A percentile compares a stretch with the other conserved stretches of the same genome.
Conservation (phyloP, 2,329 filamentous ascomycete genomes). For the Aspergillus viridinutans region DNA sequence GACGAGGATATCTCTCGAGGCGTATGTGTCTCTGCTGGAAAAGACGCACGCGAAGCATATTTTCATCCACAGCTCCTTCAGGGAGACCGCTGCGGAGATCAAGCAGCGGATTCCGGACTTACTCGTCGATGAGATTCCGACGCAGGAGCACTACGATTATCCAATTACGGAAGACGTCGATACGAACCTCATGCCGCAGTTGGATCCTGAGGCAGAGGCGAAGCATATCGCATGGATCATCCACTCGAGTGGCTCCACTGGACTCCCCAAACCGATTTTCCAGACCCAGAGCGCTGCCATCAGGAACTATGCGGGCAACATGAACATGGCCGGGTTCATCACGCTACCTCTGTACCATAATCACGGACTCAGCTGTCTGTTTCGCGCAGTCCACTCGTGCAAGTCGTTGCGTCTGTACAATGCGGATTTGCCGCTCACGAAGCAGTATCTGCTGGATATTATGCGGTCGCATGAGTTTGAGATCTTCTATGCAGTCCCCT, state of each 20-base stretch:
- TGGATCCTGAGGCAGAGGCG: constrained; percentile 25
- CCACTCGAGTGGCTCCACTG: constrained; percentile 56
- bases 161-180: constrained; percentile 13
- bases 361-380: constrained; percentile 54
- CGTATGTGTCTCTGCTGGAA: constrained; percentile 47
- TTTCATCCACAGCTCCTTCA: constrained; percentile 25
- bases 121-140: constrained; percentile 26
- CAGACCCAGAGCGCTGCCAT: constrained; percentile 52
- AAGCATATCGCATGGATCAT: constrained; percentile 42
- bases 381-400: constrained; percentile 49
- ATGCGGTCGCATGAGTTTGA: constrained; percentile 45
- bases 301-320: constrained; percentile 44
- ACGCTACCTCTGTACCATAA: constrained; percentile 58
- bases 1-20: constrained; percentile 49
- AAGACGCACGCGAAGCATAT: constrained; percentile 39
- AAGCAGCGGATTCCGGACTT: constrained; percentile 15
- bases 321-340: constrained; percentile 49
- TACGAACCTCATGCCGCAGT: constrained; percentile 18
- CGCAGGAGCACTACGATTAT: constrained; percentile 17
- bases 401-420: constrained; percentile 54
- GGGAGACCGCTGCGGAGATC: constrained; percentile 20
- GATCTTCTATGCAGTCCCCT: constrained; percentile 60
- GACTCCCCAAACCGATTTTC: constrained; percentile 60
- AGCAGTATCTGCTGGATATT: constrained; percentile 44
- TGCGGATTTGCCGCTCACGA: constrained; percentile 52